A percentile compares a stretch with the other conserved stretches of the same genome.
Evolutionary conservation across 805 yeast genomes (phyloP).

Genomic region (Debaryomyces prosopidis): DNA sequence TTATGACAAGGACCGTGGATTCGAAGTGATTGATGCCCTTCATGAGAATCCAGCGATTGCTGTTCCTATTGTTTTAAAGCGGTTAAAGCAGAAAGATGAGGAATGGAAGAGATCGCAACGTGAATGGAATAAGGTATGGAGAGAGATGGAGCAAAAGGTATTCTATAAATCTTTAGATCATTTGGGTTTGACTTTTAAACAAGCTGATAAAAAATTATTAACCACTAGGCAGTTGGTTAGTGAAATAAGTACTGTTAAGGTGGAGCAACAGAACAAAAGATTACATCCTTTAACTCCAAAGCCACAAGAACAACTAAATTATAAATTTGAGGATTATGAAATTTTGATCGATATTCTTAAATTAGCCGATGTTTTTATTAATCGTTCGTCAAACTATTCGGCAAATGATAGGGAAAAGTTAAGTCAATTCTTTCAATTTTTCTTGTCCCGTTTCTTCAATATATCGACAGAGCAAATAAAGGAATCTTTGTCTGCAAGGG

Average conservation of each 20-base stretch:
- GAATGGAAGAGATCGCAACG: constrained; percentile 98
- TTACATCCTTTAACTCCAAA: constrained; percentile 83
- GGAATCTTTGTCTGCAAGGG: constrained; percentile 1
- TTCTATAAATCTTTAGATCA: constrained; percentile 93
- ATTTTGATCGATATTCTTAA: constrained; percentile 73
- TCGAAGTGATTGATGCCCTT: constrained; percentile 92
- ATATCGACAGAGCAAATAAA: constrained; percentile 48
- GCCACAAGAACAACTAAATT: constrained; percentile 74
- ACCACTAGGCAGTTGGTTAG: constrained; percentile 89
- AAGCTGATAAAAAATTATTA: constrained; percentile 88
- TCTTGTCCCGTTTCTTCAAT: constrained; percentile 71
- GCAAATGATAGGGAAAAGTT: constrained; percentile 77
- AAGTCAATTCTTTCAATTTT: constrained; percentile 66
- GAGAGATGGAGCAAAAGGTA: constrained; percentile 95
- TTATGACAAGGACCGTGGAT: constrained; percentile 92
- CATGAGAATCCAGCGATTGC: constrained; percentile 96
- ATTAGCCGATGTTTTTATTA: constrained; percentile 65
- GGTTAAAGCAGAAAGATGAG: constrained; percentile 96
- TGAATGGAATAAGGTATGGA: constrained; percentile 99
- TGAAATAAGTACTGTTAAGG: constrained; percentile 88
- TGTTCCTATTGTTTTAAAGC: constrained; percentile 86
- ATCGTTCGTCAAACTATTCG: constrained; percentile 72
- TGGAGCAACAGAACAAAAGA: constrained; percentile 86
- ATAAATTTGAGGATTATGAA: constrained; percentile 61
- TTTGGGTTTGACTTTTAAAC: constrained; percentile 92